Conservation (phyloP, 306 rosid species). For the Prunus persica region Prunus_persica_NCBIv2 NC_034014.1:28816501-28817000, state of each 20-base stretch:
- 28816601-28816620: no score
- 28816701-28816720: no score
- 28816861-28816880: not conserved
- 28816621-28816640: no score
- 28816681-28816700: no score
- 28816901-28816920: not conserved
- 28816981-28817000: slow-evolving; percentile 15
- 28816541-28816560: no score
- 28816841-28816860: not conserved
- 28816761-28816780: not conserved
- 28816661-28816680: no score
- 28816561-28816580: no score
- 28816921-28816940: not conserved
- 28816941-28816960: slow-evolving; percentile 3
- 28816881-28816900: slow-evolving; percentile 2
- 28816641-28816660: no score
- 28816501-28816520: not conserved
- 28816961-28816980: not conserved
- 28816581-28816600: no score
- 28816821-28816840: not conserved
- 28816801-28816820: not conserved
- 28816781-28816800: not conserved
- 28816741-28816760: not conserved
- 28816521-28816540: not conserved
- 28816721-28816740: no score